A percentile compares a stretch with the other conserved stretches of the same genome.
phyloP scores from a whole-genome alignment of 345 rosid species.

The Schrenkiella parvula region DNA sequence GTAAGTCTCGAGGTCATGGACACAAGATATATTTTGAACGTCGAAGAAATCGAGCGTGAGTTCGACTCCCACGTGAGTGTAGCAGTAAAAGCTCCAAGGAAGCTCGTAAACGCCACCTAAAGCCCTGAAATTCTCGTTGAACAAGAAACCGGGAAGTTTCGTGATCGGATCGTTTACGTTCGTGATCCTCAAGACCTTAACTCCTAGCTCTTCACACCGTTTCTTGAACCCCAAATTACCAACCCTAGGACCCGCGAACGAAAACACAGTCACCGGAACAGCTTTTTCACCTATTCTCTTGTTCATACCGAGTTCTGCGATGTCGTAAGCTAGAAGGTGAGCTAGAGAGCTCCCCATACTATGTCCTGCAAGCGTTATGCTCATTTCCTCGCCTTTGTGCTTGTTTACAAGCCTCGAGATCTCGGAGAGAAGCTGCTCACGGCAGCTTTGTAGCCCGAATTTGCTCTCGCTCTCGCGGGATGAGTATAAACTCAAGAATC shows the following conservation, averaged over 20 bases:
- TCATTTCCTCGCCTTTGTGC: slow-evolving; percentile 58
- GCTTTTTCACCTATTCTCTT: slow-evolving; percentile 2
- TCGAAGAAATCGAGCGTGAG: slow-evolving; percentile 63
- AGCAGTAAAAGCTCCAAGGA: slow-evolving; percentile 82
- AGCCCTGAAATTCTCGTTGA: slow-evolving; percentile 72
- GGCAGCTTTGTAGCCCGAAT: slow-evolving; percentile 75
- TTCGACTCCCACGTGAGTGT: slow-evolving; percentile 82
- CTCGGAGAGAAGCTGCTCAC: slow-evolving; percentile 79
- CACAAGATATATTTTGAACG: slow-evolving; percentile 66
- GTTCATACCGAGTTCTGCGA: slow-evolving; percentile 64
- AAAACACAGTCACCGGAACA: slow-evolving; percentile 60
- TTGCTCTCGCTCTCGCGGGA: slow-evolving; percentile 50
- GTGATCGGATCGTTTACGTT: slow-evolving; percentile 82
- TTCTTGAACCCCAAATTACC: slow-evolving; percentile 71
- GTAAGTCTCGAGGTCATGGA: slow-evolving; percentile 73
- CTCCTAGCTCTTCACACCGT: slow-evolving; percentile 77
- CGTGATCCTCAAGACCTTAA: slow-evolving; percentile 65
- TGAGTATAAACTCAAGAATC: slow-evolving; percentile 79
- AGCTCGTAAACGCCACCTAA: slow-evolving; percentile 59
- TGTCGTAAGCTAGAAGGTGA: slow-evolving; percentile 76
- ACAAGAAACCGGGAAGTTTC: slow-evolving; percentile 72
- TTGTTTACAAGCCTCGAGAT: slow-evolving; percentile 53
- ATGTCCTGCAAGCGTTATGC: slow-evolving; percentile 81
- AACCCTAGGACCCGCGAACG: slow-evolving; percentile 91
- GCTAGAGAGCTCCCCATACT: slow-evolving; percentile 93